phyloP scores from a whole-genome alignment of 2,329 filamentous ascomycete genomes.

The Parafenestella ontariensis region DNA sequence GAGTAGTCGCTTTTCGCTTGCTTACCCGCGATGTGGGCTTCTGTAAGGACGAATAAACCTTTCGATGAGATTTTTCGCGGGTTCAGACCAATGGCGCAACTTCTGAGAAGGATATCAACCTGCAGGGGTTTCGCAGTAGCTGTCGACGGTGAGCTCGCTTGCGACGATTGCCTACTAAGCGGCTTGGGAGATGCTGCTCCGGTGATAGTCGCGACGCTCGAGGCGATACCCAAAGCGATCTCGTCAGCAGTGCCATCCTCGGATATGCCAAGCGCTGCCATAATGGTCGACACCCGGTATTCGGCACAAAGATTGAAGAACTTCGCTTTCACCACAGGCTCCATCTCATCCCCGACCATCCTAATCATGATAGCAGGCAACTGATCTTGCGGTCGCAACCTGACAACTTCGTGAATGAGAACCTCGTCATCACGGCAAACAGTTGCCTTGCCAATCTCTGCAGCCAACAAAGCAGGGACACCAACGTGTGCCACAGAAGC shows the following conservation, averaged over 20 bases:
- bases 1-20: slow-evolving; percentile 71
- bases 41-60: slow-evolving; percentile 77
- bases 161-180: slow-evolving; percentile 40
- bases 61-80: slow-evolving; percentile 79
- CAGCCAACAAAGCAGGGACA: slow-evolving; percentile 79
- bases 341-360: slow-evolving; percentile 92
- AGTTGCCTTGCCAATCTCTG: slow-evolving; percentile 71
- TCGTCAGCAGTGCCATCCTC: slow-evolving; percentile 70
- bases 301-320: slow-evolving; percentile 85
- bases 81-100: slow-evolving; percentile 85
- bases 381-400: slow-evolving; percentile 44
- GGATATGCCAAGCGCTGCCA: slow-evolving; percentile 76
- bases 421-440: slow-evolving; percentile 74
- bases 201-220: slow-evolving; percentile 79
- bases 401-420: slow-evolving; percentile 70
- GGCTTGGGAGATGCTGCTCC: slow-evolving; percentile 64
- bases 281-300: slow-evolving; percentile 83
- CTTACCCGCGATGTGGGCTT: slow-evolving; percentile 73
- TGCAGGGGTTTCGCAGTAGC: slow-evolving; percentile 55
- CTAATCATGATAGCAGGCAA: slow-evolving; percentile 82
- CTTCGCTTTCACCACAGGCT: slow-evolving; percentile 88
- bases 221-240: slow-evolving; percentile 75
- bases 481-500: slow-evolving; percentile 68
- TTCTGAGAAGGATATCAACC: slow-evolving; percentile 77
- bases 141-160: slow-evolving; percentile 29